These are phyloP conservation scores for Byssothecium circinans DNA, from an alignment of 2,329 filamentous ascomycete genomes.

Conservation along the genomic window DNA sequence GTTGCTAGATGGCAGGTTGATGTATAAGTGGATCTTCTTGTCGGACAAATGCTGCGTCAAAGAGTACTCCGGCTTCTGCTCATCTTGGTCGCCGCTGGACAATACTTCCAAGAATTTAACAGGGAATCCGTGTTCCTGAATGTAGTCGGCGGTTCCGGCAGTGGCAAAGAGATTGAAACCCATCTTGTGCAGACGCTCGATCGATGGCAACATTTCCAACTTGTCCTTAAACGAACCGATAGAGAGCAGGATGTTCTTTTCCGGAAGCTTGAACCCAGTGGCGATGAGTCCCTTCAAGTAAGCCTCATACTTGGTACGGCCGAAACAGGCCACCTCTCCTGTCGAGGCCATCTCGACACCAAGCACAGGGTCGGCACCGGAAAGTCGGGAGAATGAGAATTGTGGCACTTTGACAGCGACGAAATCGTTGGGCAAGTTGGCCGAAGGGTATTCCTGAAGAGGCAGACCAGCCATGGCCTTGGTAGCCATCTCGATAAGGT, in stretches of 20 bases:
- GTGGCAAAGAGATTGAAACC: conserved; percentile 97
- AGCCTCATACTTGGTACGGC: conserved; percentile 92
- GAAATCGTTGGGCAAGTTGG: conserved; percentile 74
- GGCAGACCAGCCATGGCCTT: conserved; percentile 91
- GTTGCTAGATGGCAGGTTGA: conserved; percentile 99
- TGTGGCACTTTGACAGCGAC: conserved; percentile 98
- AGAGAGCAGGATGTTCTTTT: conserved; percentile 91
- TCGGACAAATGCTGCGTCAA: conserved; percentile 95
- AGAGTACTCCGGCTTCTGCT: conserved; percentile 94
- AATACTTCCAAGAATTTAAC: conserved; percentile 94
- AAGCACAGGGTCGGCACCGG: conserved; percentile 91
- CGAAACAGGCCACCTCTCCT: conserved; percentile 96
- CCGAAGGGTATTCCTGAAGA: conserved; percentile 77
- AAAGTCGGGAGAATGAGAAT: conserved; percentile 97
- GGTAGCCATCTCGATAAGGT: conserved; percentile 97
- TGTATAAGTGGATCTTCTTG: conserved; percentile 97
- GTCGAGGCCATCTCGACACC: conserved; percentile 99
- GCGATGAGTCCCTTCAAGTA: conserved; percentile 96
- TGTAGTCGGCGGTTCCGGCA: conserved; percentile 92
- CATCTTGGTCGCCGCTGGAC: conserved; percentile 60
- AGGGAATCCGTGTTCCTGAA: conserved; percentile 87
- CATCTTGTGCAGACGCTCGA: conserved; percentile 83
- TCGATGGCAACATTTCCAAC: conserved; percentile 91
- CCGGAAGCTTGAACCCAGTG: conserved; percentile 93
- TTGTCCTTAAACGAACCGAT: conserved; percentile 99